Evolutionary conservation across 768 basidiomycete species (phyloP).

Genomic region (Tubosaeta sp.): DNA sequence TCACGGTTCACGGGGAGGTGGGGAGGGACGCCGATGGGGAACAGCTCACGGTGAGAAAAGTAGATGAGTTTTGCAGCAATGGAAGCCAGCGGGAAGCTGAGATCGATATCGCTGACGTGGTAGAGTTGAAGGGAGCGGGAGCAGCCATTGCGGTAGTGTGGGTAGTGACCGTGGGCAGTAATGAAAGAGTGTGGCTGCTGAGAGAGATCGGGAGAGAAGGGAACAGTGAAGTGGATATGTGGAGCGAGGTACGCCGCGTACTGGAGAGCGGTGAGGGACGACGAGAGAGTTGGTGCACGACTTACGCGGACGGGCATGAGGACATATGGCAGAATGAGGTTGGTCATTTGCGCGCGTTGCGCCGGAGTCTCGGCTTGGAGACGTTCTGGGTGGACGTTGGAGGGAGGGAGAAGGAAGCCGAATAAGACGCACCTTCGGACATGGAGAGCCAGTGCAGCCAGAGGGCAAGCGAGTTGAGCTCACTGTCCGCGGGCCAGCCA

Average conservation of each 20-base stretch:
- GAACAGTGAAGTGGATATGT: constrained; percentile 55
- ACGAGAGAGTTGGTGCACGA: neutral
- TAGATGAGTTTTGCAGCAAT: constrained; percentile 61
- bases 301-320: constrained; percentile 48
- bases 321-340: constrained; percentile 41
- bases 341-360: constrained; percentile 28
- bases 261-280: constrained; percentile 26
- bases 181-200: constrained; percentile 27
- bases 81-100: constrained; percentile 43
- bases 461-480: constrained; percentile 47
- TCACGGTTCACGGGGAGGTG: constrained; percentile 32
- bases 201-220: constrained; percentile 31
- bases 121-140: constrained; percentile 31
- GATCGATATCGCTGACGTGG: constrained; percentile 24
- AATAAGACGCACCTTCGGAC: constrained; percentile 40
- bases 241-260: constrained; percentile 60
- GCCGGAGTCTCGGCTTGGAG: constrained; percentile 24
- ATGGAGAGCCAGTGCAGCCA: constrained; percentile 65
- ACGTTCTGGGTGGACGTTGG: constrained; percentile 26
- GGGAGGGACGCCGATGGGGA: constrained; percentile 40
- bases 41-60: constrained; percentile 52
- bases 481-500: constrained; percentile 58
- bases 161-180: constrained; percentile 45
- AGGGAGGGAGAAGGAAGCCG: neutral
- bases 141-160: constrained; percentile 37